Percentiles rank a stretch among this genome's conserved stretches.
phyloP scores from a whole-genome alignment of 1,139 yeast genomes.

The Debaryomyces psychrophilus region DNA sequence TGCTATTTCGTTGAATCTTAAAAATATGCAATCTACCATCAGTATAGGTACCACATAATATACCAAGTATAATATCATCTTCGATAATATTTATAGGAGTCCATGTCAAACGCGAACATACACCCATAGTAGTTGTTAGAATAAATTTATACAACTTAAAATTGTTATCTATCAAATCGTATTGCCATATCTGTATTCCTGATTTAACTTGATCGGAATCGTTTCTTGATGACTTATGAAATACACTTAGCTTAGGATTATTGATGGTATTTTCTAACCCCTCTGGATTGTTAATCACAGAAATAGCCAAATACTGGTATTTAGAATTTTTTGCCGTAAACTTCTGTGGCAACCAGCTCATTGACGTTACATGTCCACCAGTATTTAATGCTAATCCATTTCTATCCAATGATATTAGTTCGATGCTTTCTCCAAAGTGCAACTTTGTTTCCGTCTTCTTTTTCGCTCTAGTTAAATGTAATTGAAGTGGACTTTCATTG shows the following conservation, averaged over 20 bases:
- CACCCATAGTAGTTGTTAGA: constrained; percentile 53
- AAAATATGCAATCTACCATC: constrained; percentile 66
- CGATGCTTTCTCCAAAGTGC: constrained; percentile 12
- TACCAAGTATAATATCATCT: constrained; percentile 35
- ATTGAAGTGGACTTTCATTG: neutral
- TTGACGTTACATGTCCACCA: constrained; percentile 59
- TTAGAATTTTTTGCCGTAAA: constrained; percentile 11
- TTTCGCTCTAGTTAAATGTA: constrained; percentile 2
- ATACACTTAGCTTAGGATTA: constrained; percentile 39
- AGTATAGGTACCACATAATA: constrained; percentile 58
- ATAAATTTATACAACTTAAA: constrained; percentile 34
- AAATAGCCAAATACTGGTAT: constrained; percentile 52
- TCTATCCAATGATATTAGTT: constrained; percentile 28
- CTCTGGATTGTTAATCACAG: constrained; percentile 39
- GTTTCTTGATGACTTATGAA: constrained; percentile 18
- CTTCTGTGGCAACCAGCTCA: constrained; percentile 53
- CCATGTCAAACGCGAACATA: constrained; percentile 58
- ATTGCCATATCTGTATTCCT: constrained; percentile 52
- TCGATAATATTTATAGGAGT: constrained; percentile 32
- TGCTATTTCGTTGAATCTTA: constrained; percentile 28
- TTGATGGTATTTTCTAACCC: constrained; percentile 29
- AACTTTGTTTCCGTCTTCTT: constrained; percentile 1
- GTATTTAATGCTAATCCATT: constrained; percentile 51
- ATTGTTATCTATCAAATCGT: constrained; percentile 31
- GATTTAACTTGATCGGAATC: constrained; percentile 26